phyloP scores from a whole-genome alignment of 2,329 filamentous ascomycete genomes.

The Cordyceps pruinosa region DNA sequence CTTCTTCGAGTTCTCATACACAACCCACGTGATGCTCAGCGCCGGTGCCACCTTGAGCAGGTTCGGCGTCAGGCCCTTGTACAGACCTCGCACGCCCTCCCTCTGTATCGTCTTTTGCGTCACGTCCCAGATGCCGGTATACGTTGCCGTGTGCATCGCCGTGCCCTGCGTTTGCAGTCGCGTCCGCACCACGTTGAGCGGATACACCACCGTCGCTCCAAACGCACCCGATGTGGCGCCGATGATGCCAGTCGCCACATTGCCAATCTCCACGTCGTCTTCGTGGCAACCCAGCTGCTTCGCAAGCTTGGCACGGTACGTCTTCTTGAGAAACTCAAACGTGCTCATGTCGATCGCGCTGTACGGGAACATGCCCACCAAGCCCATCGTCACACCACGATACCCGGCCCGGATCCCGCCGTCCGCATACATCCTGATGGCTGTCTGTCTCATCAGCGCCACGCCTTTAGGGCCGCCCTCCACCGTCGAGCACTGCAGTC shows the following conservation, averaged over 20 bases:
- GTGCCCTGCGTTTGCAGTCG: conserved; percentile 92
- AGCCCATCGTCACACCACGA: conserved; percentile 85
- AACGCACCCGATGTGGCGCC: conserved; percentile 88
- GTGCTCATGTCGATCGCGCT: conserved; percentile 94
- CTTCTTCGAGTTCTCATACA: conserved; percentile 85
- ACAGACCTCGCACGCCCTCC: conserved; percentile 80
- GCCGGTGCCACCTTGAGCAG: conserved; percentile 93
- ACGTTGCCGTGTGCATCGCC: conserved; percentile 80
- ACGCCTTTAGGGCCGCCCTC: conserved; percentile 78
- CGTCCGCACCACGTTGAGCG: conserved; percentile 87
- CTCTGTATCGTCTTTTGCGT: conserved; percentile 72
- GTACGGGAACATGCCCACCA: conserved; percentile 96
- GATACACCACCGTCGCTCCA: conserved; percentile 90
- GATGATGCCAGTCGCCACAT: conserved; percentile 79
- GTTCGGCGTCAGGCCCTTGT: conserved; percentile 93
- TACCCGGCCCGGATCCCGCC: conserved; percentile 75
- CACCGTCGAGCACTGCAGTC: conserved; percentile 91
- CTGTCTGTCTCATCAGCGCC: conserved; percentile 72
- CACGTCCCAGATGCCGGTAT: conserved; percentile 86
- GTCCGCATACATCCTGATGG: conserved; percentile 75
- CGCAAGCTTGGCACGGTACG: conserved; percentile 64
- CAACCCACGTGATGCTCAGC: conserved; percentile 89
- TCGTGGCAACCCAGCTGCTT: conserved; percentile 64
- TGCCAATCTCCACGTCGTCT: conserved; percentile 74
- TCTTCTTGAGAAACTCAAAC: conserved; percentile 84